Conservation (phyloP, 225 moss, liverwort and hornwort species). For the Straminergon stramineum region DNA sequence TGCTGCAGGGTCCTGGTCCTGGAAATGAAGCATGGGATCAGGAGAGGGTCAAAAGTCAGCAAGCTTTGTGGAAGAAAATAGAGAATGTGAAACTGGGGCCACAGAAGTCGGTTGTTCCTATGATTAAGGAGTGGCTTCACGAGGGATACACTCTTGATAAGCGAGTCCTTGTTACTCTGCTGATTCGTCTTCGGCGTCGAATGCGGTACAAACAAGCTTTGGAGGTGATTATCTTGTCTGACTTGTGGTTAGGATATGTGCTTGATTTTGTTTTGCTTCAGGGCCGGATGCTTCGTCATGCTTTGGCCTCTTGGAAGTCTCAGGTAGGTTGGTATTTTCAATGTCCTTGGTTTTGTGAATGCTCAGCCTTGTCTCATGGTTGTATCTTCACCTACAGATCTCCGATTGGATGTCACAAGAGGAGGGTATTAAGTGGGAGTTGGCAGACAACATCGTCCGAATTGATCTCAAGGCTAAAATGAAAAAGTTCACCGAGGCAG, state of each 20-base stretch:
- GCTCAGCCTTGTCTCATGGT: conserved; percentile 7
- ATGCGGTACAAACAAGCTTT: conserved; percentile 44
- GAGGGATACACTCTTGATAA: conserved; percentile 44
- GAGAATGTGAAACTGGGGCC: conserved; percentile 24
- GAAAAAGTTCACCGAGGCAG: conserved; percentile 23
- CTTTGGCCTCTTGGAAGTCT: not conserved
- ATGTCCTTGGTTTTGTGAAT: not conserved
- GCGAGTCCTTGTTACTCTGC: conserved; percentile 22
- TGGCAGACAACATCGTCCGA: conserved; percentile 26
- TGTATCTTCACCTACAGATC: conserved; percentile 18
- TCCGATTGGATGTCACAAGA: conserved; percentile 51
- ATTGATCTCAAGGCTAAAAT: conserved; percentile 47
- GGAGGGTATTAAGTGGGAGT: conserved; percentile 22
- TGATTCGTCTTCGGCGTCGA: conserved; percentile 40
- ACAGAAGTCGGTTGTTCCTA: conserved; percentile 28
- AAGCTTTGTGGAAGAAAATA: conserved; percentile 38
- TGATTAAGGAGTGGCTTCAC: conserved; percentile 36
- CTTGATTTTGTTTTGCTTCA: not conserved
- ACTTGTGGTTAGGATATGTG: not conserved
- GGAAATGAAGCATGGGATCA: conserved; percentile 7
- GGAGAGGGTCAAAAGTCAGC: conserved; percentile 28
- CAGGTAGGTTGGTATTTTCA: not conserved
- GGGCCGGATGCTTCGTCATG: not conserved
- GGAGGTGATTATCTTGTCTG: conserved; percentile 23
- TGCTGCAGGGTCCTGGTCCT: not conserved